These are phyloP conservation scores for Noccaea bulbosa DNA, from an alignment of 345 rosid species.

Conservation along the genomic window DNA sequence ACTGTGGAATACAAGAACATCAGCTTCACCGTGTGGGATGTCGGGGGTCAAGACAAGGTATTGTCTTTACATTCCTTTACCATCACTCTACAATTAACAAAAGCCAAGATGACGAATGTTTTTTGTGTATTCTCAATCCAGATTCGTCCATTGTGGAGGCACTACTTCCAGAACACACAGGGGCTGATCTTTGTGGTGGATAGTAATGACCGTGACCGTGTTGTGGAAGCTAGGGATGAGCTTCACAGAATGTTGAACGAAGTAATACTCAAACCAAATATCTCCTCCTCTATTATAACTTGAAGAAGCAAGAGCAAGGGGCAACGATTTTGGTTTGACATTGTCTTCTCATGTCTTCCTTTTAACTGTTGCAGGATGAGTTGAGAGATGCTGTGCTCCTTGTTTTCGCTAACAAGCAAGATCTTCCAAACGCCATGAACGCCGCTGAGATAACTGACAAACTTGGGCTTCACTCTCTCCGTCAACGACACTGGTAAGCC, in stretches of 20 bases:
- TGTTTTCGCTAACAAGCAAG: conserved; percentile 75
- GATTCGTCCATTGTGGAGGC: conserved; percentile 84
- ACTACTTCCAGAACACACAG: conserved; percentile 75
- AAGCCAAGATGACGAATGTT: no score
- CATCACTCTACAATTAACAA: neutral
- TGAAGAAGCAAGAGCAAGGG: neutral
- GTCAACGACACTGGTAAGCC: conserved; percentile 68
- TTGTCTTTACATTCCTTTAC: conserved; percentile 1
- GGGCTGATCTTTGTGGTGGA: conserved; percentile 79
- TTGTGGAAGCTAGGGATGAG: conserved; percentile 77
- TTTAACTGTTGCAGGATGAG: conserved; percentile 56
- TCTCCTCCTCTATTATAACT: neutral
- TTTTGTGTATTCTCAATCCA: conserved; percentile 16
- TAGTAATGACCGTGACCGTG: conserved; percentile 77
- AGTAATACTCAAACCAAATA: conserved; percentile 38
- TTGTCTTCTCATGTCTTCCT: neutral
- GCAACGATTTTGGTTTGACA: neutral
- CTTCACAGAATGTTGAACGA: conserved; percentile 78
- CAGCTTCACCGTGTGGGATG: conserved; percentile 83
- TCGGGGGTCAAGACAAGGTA: conserved; percentile 83
- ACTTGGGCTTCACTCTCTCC: conserved; percentile 75
- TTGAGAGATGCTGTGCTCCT: conserved; percentile 75
- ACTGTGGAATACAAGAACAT: conserved; percentile 83
- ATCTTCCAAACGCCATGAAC: conserved; percentile 78
- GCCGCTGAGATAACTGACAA: conserved; percentile 77